phyloP scores from a whole-genome alignment of 306 rosid species.

The Trifolium fragiferum region DNA sequence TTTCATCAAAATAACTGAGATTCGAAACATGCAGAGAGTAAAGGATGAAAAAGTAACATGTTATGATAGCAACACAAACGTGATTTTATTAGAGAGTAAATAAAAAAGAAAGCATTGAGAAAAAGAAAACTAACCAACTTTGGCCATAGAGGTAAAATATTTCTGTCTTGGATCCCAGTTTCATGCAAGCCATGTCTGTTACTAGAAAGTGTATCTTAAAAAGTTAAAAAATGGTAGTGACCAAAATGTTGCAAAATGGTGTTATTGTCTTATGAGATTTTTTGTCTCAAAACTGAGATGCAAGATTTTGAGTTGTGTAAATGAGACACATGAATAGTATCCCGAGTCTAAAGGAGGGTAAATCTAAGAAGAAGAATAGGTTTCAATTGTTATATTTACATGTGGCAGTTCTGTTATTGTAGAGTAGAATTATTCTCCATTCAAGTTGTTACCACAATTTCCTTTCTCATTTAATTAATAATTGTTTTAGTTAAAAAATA shows the following conservation, averaged over 20 bases:
- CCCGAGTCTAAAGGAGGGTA: constrained; percentile 72
- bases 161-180: constrained; percentile 84
- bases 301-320: constrained; percentile 36
- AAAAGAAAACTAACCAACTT: constrained; percentile 58
- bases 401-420: constrained; percentile 37
- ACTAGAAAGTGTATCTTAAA: background rate
- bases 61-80: no score
- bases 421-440: constrained; percentile 44
- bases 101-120: no score
- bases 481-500: no score
- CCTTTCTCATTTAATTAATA: background rate
- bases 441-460: constrained; percentile 6
- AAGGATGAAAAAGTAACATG: background rate
- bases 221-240: constrained; percentile 18
- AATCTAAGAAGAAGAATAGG: constrained; percentile 72
- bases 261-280: background rate
- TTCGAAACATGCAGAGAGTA: background rate
- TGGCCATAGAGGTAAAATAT: constrained; percentile 67
- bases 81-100: no score
- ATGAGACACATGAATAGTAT: constrained; percentile 38
- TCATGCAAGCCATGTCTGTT: constrained; percentile 66
- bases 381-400: constrained; percentile 45
- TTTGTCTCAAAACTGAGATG: constrained; percentile 24
- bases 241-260: background rate
- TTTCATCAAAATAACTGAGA: background rate